These are phyloP conservation scores for Gaeumannomyces tritici DNA, from an alignment of 2,329 filamentous ascomycete species.

Conservation along the genomic window DNA sequence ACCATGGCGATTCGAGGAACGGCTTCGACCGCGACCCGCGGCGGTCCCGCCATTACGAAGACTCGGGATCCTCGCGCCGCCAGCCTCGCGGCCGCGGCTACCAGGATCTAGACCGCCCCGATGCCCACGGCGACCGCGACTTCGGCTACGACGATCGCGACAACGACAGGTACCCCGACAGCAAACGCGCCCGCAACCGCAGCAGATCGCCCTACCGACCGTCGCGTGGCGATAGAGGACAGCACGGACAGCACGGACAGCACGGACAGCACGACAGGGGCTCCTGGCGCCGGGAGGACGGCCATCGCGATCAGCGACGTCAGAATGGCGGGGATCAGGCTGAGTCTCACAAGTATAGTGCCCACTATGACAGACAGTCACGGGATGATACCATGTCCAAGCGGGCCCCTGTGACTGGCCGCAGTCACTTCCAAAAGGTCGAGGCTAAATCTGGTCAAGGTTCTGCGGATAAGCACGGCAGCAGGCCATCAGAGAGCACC, in stretches of 20 bases:
- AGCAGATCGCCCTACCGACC: slow-evolving; percentile 39
- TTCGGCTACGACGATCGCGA: slow-evolving; percentile 38
- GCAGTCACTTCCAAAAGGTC: slow-evolving; percentile 48
- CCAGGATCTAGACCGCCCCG: slow-evolving; percentile 46
- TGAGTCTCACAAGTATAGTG: slow-evolving; percentile 29
- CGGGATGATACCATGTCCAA: slow-evolving; percentile 53
- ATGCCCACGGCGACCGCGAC: slow-evolving; percentile 9
- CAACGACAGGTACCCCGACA: slow-evolving; percentile 18
- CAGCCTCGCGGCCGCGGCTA: slow-evolving; percentile 42
- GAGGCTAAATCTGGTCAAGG: slow-evolving; percentile 61
- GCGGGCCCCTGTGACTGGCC: slow-evolving; percentile 48
- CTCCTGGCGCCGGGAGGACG: slow-evolving; percentile 17
- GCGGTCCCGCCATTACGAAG: slow-evolving; percentile 55
- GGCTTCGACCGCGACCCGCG: slow-evolving; percentile 43
- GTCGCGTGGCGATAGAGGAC: slow-evolving; percentile 28
- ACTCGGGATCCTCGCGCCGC: slow-evolving; percentile 25
- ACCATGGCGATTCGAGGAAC: slow-evolving; percentile 19
- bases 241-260: no score
- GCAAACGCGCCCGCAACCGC: slow-evolving; percentile 32
- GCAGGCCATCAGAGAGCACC: slow-evolving; percentile 6
- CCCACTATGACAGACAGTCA: slow-evolving; percentile 37
- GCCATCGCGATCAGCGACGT: slow-evolving; percentile 17
- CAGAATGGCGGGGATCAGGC: slow-evolving; percentile 17
- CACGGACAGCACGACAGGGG: slow-evolving; percentile 16
- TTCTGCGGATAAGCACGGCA: slow-evolving; percentile 37